phyloP scores from a whole-genome alignment of 306 rosid genomes.

The Neltuma alba region DNA sequence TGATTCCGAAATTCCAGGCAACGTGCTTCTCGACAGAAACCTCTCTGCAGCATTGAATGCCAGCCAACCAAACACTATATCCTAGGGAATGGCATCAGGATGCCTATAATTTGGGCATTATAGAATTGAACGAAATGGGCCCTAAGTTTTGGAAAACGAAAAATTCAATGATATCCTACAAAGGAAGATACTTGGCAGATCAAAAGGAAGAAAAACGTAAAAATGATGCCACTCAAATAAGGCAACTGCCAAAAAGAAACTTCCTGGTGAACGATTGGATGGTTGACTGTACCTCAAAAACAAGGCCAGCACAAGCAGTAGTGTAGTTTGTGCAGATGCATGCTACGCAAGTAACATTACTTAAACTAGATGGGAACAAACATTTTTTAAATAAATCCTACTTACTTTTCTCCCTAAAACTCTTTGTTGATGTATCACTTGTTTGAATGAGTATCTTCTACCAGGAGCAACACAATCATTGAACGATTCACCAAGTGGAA shows the following conservation, averaged over 20 bases:
- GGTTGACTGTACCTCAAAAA: neutral
- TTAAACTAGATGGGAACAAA: neutral
- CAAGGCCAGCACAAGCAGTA: neutral
- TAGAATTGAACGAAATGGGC: neutral
- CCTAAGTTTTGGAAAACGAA: neutral
- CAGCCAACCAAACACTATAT: neutral
- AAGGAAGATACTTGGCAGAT: neutral
- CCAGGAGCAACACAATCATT: slow-evolving; percentile 84
- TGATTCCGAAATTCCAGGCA: neutral
- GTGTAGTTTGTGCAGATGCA: neutral
- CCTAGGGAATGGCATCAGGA: neutral
- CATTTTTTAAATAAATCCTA: slow-evolving; percentile 8
- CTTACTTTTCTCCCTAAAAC: slow-evolving; percentile 92
- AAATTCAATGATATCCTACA: neutral
- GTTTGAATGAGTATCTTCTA: slow-evolving; percentile 98
- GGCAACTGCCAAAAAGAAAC: neutral
- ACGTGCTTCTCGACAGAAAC: neutral
- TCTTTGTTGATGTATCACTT: slow-evolving; percentile 94
- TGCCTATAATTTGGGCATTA: neutral
- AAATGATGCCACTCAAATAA: neutral
- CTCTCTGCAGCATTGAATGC: neutral
- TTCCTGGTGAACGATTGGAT: neutral
- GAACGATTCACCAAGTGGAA: slow-evolving; percentile 88
- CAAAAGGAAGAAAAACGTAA: slow-evolving; percentile 8
- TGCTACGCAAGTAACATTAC: neutral